Conservation (phyloP, 2,329 filamentous ascomycete species). For the Gaeumannomyces sp. region DNA sequence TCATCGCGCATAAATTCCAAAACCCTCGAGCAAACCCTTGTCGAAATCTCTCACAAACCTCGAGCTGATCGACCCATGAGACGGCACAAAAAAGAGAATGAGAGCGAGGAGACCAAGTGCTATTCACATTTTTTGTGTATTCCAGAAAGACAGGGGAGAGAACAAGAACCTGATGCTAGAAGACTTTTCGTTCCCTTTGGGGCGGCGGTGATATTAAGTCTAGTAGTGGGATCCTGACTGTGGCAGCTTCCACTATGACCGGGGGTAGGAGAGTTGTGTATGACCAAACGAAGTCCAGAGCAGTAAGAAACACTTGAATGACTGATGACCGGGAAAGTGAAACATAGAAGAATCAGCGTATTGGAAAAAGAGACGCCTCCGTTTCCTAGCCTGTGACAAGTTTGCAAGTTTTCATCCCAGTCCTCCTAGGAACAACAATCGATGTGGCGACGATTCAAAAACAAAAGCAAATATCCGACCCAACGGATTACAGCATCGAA, state of each 20-base stretch:
- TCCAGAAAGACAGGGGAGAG: neutral
- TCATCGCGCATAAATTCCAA: neutral
- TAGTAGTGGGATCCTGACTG: conserved; percentile 3
- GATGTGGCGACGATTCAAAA: conserved; percentile 1
- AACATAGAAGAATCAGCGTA: neutral
- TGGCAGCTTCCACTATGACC: conserved; percentile 1
- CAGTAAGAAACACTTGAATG: conserved; percentile 1
- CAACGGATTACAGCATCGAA: conserved; percentile 43
- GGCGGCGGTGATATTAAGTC: conserved; percentile 3
- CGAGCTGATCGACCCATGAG: neutral
- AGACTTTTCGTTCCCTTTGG: neutral
- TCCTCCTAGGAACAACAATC: conserved; percentile 3
- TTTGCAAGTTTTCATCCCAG: conserved; percentile 3
- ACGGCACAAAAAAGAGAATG: neutral
- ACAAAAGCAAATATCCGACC: conserved; percentile 13
- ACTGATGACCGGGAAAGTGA: neutral
- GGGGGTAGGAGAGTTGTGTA: neutral
- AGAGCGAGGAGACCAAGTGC: neutral
- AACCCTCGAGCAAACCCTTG: neutral
- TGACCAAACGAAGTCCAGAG: conserved; percentile 1
- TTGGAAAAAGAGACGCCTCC: conserved; percentile 12
- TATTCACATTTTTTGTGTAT: conserved; percentile 7
- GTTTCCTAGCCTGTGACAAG: conserved; percentile 8
- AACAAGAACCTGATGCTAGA: neutral
- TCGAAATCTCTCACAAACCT: neutral